phyloP scores from a whole-genome alignment of 2,329 filamentous ascomycete genomes.

The Hymenoscyphus albidus region DNA sequence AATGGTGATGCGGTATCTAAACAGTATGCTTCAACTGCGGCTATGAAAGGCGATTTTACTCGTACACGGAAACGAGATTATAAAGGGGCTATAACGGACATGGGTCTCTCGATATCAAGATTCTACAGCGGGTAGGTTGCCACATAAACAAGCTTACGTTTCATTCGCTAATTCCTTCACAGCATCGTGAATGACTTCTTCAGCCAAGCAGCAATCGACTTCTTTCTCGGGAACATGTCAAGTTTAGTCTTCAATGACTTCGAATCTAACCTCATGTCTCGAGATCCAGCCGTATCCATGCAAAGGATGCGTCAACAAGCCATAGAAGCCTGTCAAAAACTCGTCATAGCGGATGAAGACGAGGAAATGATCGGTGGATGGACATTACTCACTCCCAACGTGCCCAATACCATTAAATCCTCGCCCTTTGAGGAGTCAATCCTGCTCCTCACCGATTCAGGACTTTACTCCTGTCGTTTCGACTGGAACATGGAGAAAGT shows the following conservation, averaged over 20 bases:
- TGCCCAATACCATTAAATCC: conserved; percentile 64
- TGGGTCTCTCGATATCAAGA: conserved; percentile 80
- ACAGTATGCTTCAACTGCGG: conserved; percentile 92
- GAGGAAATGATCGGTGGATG: conserved; percentile 88
- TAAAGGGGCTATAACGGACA: conserved; percentile 84
- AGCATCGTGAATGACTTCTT: conserved; percentile 99
- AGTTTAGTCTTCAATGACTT: conserved; percentile 89
- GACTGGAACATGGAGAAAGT: conserved; percentile 97
- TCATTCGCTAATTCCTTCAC: conserved; percentile 8
- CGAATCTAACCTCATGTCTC: conserved; percentile 86
- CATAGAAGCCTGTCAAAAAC: conserved; percentile 81
- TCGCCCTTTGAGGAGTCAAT: conserved; percentile 84
- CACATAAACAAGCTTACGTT: background rate
- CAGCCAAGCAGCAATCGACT: conserved; percentile 91
- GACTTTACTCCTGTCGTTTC: conserved; percentile 84
- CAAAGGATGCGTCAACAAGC: conserved; percentile 80
- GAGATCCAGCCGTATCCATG: conserved; percentile 86
- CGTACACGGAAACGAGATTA: conserved; percentile 87
- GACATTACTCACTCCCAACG: conserved; percentile 76
- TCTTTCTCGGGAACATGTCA: conserved; percentile 83
- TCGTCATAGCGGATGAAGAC: conserved; percentile 76
- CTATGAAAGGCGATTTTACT: conserved; percentile 95
- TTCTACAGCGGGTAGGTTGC: conserved; percentile 60
- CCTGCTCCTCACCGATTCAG: conserved; percentile 77
- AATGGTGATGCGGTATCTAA: conserved; percentile 95